phyloP scores from a whole-genome alignment of 768 basidiomycete species.

The Lactarius pseudohatsudake region DNA sequence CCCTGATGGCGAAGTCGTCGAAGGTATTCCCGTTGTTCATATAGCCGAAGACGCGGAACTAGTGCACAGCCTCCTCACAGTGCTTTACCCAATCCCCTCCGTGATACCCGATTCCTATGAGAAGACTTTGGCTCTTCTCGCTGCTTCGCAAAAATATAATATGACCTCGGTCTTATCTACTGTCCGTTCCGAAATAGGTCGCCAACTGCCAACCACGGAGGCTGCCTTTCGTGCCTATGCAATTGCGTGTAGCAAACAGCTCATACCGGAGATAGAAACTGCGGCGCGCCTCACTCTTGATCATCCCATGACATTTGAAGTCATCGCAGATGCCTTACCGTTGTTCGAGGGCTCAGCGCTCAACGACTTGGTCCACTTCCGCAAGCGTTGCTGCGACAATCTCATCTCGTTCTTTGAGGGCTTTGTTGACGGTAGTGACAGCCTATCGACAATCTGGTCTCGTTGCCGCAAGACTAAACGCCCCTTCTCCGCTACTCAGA shows the following conservation, averaged over 20 bases:
- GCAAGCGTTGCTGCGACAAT: background rate
- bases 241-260: conserved; percentile 1
- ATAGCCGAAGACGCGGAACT: background rate
- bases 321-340: background rate
- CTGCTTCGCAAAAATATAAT: conserved; percentile 31
- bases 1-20: background rate
- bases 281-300: background rate
- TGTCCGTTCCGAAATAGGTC: background rate
- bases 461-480: background rate
- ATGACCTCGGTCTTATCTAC: conserved; percentile 13
- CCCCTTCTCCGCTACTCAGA: no score
- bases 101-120: background rate
- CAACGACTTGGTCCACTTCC: background rate
- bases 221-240: background rate
- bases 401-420: background rate
- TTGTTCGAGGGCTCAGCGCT: background rate
- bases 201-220: background rate
- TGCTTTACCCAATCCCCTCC: background rate
- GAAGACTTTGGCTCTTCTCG: conserved; percentile 11
- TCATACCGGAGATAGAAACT: background rate
- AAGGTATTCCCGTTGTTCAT: background rate
- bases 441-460: background rate
- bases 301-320: background rate
- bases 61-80: background rate
- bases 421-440: background rate